Evolutionary conservation across 257 asterid species (phyloP).

Genomic region (Rauvolfia tetraphylla): DNA sequence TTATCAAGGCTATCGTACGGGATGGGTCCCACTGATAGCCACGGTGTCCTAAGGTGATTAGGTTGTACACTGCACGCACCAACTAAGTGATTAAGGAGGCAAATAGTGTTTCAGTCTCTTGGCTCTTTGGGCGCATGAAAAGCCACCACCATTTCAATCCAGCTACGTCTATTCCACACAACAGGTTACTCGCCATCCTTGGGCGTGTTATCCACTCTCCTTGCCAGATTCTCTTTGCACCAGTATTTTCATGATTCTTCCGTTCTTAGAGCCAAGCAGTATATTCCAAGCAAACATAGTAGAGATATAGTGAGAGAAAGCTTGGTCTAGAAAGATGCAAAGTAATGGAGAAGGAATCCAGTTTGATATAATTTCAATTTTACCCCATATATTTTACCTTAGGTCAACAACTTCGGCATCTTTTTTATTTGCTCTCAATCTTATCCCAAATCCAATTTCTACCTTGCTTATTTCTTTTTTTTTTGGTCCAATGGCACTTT

Average conservation of each 20-base stretch:
- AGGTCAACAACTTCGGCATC: background rate
- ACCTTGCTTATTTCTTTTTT: too few relatives aligned
- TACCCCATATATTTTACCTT: background rate
- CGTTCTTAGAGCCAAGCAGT: background rate
- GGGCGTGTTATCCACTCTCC: conserved; percentile 20
- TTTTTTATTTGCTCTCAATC: background rate
- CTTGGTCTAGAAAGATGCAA: background rate
- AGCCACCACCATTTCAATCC: background rate
- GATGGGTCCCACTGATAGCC: background rate
- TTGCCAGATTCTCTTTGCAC: conserved; percentile 11
- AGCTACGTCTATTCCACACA: background rate
- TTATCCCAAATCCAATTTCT: too few relatives aligned
- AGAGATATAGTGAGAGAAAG: too few relatives aligned
- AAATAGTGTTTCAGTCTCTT: background rate
- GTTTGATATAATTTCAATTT: background rate
- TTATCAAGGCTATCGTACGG: background rate
- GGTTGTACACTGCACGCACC: conserved; percentile 8
- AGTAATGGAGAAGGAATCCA: background rate
- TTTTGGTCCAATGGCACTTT: too few relatives aligned
- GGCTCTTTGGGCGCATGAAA: conserved; percentile 2
- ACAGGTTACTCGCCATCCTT: conserved; percentile 13
- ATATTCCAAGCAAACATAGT: conserved; percentile 20
- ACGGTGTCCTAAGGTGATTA: background rate
- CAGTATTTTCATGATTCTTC: conserved; percentile 23
- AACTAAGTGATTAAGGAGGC: background rate